Evolutionary conservation across 768 basidiomycete genomes (phyloP).

Genomic region (Candolleomyces aberdarensis): DNA sequence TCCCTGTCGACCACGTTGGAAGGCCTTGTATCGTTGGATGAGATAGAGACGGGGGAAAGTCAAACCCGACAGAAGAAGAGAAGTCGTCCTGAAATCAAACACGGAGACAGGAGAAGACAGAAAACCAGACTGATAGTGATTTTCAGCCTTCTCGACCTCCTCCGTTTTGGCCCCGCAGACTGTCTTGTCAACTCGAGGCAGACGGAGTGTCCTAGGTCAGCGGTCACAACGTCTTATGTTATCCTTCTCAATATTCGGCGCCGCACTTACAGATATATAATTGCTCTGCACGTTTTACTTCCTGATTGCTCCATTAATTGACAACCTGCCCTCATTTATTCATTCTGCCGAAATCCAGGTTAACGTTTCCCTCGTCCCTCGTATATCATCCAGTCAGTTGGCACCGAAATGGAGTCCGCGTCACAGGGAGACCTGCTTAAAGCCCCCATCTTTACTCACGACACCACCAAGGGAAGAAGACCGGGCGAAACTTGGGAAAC

Average conservation of each 20-base stretch:
- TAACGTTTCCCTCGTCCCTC: not conserved
- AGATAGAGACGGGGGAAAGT: not conserved
- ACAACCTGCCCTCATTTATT: not conserved
- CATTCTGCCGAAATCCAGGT: not conserved
- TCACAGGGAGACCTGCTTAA: not conserved
- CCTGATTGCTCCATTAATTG: no score
- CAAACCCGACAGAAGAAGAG: not conserved
- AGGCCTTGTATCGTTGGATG: not conserved
- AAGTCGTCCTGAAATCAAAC: not conserved
- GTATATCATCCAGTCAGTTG: not conserved
- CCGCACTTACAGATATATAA: no score
- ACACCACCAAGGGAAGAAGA: not conserved
- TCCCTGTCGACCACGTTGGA: not conserved
- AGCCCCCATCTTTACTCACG: not conserved
- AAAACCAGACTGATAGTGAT: slow-evolving; percentile 5
- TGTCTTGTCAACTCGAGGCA: not conserved
- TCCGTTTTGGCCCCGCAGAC: slow-evolving; percentile 1
- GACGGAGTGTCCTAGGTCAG: not conserved
- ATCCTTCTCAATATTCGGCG: not conserved
- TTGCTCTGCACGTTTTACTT: no score
- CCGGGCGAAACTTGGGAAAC: not conserved
- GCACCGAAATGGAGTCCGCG: not conserved
- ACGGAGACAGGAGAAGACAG: not conserved
- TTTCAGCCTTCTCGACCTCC: not conserved
- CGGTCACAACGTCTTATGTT: not conserved